phyloP scores from a whole-genome alignment of 148 eudicot genomes.

The Nyssa sinensis region DNA sequence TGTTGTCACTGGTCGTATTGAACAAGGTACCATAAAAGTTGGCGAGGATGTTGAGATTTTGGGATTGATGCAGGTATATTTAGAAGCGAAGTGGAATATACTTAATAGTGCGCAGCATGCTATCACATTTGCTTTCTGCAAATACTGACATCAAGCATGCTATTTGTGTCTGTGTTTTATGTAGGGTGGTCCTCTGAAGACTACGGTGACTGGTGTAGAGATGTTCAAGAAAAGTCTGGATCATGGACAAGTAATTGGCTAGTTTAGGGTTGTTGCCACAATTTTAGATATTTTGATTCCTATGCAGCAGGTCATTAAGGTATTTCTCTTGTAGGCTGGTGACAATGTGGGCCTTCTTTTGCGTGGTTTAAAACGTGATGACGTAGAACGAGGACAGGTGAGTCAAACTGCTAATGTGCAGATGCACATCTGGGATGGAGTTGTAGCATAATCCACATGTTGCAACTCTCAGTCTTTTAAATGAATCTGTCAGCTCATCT shows the following conservation, averaged over 20 bases:
- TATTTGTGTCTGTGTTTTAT: background rate
- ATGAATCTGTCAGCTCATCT: background rate
- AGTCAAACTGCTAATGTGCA: conserved; percentile 16
- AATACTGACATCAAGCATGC: background rate
- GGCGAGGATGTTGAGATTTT: conserved; percentile 80
- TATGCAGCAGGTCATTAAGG: background rate
- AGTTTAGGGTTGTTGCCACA: background rate
- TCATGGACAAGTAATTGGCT: conserved; percentile 52
- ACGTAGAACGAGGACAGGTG: conserved; percentile 75
- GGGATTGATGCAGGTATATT: conserved; percentile 65
- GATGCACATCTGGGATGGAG: too few species aligned
- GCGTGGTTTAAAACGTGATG: conserved; percentile 76
- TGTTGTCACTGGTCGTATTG: conserved; percentile 87
- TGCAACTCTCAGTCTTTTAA: background rate
- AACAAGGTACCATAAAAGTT: conserved; percentile 76
- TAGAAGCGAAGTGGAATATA: background rate
- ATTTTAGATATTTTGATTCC: background rate
- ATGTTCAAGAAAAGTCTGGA: conserved; percentile 87
- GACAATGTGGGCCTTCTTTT: conserved; percentile 88
- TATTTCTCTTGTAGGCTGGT: conserved; percentile 56
- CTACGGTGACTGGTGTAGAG: conserved; percentile 86
- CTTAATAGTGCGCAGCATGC: background rate
- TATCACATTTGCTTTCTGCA: background rate
- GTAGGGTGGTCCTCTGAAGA: conserved; percentile 63
- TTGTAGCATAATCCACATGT: too few species aligned